Evolutionary conservation across 495 filamentous ascomycete genomes (phyloP).

Genomic region (Bacidia rubella): DNA sequence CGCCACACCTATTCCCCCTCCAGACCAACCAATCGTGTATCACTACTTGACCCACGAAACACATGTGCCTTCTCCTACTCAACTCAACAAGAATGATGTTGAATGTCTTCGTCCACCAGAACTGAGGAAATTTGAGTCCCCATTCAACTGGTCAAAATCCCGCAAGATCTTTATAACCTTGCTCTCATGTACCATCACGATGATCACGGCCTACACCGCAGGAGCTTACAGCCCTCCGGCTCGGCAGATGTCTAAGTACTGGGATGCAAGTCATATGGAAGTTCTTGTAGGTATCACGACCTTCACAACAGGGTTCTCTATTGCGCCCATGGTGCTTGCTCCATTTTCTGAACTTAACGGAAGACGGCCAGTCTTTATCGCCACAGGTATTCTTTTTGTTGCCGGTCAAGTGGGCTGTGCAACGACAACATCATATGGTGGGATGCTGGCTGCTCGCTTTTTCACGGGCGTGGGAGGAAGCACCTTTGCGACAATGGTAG

Average conservation of each 20-base stretch:
- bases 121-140: constrained; percentile 53
- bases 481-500: constrained; percentile 86
- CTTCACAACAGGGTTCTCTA: constrained; percentile 70
- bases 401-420: constrained; percentile 63
- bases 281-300: constrained; percentile 66
- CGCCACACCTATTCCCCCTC: too few species aligned
- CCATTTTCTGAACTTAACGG: constrained; percentile 85
- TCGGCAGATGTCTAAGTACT: constrained; percentile 46
- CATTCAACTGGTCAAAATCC: constrained; percentile 56
- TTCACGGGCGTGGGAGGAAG: constrained; percentile 61
- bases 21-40: constrained; percentile 36
- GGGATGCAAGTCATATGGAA: constrained; percentile 48
- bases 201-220: constrained; percentile 66
- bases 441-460: constrained; percentile 66
- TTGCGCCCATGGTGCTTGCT: constrained; percentile 82
- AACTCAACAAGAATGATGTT: constrained; percentile 24
- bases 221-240: constrained; percentile 65
- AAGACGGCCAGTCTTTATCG: constrained; percentile 66
- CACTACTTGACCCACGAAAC: constrained; percentile 67
- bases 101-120: constrained; percentile 44
- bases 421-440: constrained; percentile 53
- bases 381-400: constrained; percentile 54
- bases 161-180: constrained; percentile 61
- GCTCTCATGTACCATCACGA: constrained; percentile 62
- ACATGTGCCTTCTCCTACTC: constrained; percentile 43